Evolutionary conservation across 2,329 filamentous ascomycete genomes (phyloP), one percentile per base, ranked within the genome.

Genomic region (Colletotrichum echinochloae): DNA sequence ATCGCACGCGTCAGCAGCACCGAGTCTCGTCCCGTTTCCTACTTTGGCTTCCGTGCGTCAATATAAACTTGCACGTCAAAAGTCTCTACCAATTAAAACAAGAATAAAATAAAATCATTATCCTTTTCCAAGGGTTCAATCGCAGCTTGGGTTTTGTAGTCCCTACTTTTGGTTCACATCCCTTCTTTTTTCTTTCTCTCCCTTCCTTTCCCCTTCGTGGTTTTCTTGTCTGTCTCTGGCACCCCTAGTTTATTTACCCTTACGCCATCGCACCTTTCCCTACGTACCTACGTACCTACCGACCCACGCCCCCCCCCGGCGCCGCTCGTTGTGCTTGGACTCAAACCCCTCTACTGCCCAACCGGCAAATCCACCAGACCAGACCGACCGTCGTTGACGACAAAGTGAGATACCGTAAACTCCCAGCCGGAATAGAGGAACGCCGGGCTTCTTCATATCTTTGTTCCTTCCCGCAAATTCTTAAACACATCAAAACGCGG

Each of bases 341-440:
- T 51, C 55, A 55, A 71, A 63, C 68, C 64, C 64, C 67, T 70
- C 67, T 64, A 60, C 57, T 48, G 63, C 35, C 35, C 44, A 56
- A 51, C 65, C 46, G 26, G 54, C 63, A 56, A 28, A 60, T 33
- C 23, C n/a, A 55, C 49, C 37, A 26, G 28, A 48, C 56, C 57
- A 37, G 3, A 37, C 44, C 30, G 63, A 59, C 62, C 64, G 52
- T 54, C 52, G 28, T 66, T 51, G 64, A 55, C 48, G 56, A 60
- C 57, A 37, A 28, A 49, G 46, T 12, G 35, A 54, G 23, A 26
- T 48, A 18, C 33, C 26, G 35, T 37, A 30, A 52, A 48, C 46
- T 23, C 23, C 28, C 35, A 37, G n/a, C 46, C 14, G 51, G 33
- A 44, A 33, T 16, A 52, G 37, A 30, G 44, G 30, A 52, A 26